These are phyloP conservation scores for Cladosporium austrohemisphaericum DNA, from an alignment of 2,329 filamentous ascomycete species.

Conservation along the genomic window DNA sequence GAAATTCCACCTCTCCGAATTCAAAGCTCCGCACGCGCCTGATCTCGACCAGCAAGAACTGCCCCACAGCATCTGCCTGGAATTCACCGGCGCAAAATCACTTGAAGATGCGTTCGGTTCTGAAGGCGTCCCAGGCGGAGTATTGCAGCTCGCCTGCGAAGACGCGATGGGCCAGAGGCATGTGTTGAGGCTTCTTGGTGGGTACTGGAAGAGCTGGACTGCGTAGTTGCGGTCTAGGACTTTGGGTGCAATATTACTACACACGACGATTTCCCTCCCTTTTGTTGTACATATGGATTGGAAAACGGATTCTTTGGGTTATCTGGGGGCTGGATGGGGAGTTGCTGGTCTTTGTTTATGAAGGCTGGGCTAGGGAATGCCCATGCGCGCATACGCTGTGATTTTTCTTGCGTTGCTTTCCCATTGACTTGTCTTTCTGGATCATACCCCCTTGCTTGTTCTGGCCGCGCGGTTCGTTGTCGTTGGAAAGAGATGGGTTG, in stretches of 20 bases:
- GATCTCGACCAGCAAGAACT: conserved; percentile 91
- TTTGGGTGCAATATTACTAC: not conserved
- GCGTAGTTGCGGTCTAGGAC: too few relatives aligned
- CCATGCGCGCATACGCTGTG: too few relatives aligned
- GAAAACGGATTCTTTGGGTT: too few relatives aligned
- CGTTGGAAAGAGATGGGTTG: too few relatives aligned
- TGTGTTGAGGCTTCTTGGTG: conserved; percentile 39
- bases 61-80: conserved; percentile 72
- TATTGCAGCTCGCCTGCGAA: conserved; percentile 61
- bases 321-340: too few relatives aligned
- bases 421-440: too few relatives aligned
- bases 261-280: not conserved
- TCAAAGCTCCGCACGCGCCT: conserved; percentile 72
- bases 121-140: conserved; percentile 42
- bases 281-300: too few relatives aligned
- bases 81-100: conserved; percentile 43
- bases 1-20: conserved; percentile 81
- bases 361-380: too few relatives aligned
- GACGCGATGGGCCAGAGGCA: conserved; percentile 52
- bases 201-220: conserved; percentile 30
- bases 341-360: too few relatives aligned
- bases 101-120: not conserved
- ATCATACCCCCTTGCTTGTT: too few relatives aligned
- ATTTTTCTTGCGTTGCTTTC: too few relatives aligned
- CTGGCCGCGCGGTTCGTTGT: too few relatives aligned